Conservation (phyloP, 768 basidiomycete genomes). For the Xerocomellus dryophilus region DNA sequence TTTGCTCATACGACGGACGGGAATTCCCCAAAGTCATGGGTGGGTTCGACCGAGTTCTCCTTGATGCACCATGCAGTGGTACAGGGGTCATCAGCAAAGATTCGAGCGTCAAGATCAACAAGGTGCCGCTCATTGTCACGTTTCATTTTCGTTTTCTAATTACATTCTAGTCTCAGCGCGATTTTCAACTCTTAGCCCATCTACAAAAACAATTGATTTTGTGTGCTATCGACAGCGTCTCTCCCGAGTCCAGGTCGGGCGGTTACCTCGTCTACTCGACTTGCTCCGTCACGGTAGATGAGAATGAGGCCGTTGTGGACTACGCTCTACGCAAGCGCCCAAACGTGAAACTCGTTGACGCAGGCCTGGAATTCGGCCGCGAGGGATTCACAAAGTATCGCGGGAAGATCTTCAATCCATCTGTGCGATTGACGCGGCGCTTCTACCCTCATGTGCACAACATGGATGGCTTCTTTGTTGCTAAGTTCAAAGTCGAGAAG, state of each 20-base stretch:
- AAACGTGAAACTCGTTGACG: constrained; percentile 87
- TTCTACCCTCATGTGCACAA: constrained; percentile 99
- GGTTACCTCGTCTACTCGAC: constrained; percentile 97
- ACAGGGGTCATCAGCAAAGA: constrained; percentile 99
- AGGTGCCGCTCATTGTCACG: constrained; percentile 49
- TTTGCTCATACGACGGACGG: constrained; percentile 95
- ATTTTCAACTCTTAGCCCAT: constrained; percentile 94
- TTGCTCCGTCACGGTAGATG: constrained; percentile 96
- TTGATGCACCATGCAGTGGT: constrained; percentile 97
- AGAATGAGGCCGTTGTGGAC: constrained; percentile 97
- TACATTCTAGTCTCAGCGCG: constrained; percentile 73
- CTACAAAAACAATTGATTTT: constrained; percentile 97
- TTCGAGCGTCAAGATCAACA: constrained; percentile 95
- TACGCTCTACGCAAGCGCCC: constrained; percentile 95
- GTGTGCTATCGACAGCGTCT: constrained; percentile 95
- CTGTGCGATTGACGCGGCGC: constrained; percentile 75
- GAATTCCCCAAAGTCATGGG: constrained; percentile 99
- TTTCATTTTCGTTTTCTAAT: constrained; percentile 1
- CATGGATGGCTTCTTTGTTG: constrained; percentile 99
- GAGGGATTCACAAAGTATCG: constrained; percentile 89
- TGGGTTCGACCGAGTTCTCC: constrained; percentile 93
- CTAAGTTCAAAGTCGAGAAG: constrained; percentile 95
- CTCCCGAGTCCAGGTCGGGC: constrained; percentile 84
- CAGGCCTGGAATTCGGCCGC: constrained; percentile 89
- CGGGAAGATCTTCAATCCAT: constrained; percentile 84